phyloP scores from a whole-genome alignment of 768 basidiomycete species.

The Collybia sordida region DNA sequence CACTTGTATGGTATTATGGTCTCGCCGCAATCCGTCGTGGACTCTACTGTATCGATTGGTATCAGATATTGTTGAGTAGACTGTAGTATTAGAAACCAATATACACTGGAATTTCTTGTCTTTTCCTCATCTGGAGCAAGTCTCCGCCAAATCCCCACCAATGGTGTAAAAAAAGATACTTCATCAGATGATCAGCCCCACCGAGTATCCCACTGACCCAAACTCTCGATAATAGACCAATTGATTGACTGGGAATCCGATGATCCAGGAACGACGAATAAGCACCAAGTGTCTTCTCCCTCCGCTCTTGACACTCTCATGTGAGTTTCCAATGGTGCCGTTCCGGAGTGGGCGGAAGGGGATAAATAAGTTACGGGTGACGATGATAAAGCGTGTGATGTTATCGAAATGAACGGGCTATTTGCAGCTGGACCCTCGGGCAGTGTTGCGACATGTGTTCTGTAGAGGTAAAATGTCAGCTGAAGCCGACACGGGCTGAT shows the following conservation, averaged over 20 bases:
- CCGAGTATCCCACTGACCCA: conserved; percentile 29
- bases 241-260: conserved; percentile 7
- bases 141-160: too few relatives aligned
- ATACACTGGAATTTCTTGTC: too few relatives aligned
- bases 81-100: neutral
- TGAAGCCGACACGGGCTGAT: conserved; percentile 2
- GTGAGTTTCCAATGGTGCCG: conserved; percentile 22
- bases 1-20: conserved; percentile 9
- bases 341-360: conserved; percentile 7
- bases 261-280: conserved; percentile 32
- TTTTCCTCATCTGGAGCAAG: too few relatives aligned
- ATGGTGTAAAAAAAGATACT: too few relatives aligned
- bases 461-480: conserved; percentile 2
- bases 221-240: conserved; percentile 35
- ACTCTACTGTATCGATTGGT: conserved; percentile 15
- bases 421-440: neutral
- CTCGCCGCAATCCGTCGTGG: neutral
- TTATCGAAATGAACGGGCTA: conserved; percentile 41
- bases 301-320: conserved; percentile 43
- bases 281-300: conserved; percentile 53
- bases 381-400: conserved; percentile 39
- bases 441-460: conserved; percentile 7
- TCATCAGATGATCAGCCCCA: conserved; percentile 17
- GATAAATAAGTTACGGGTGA: conserved; percentile 57
- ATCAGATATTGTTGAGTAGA: conserved; percentile 3